These are phyloP conservation scores for Ottelia alismoides DNA, from an alignment of 106 monocot genomes.

Conservation along the genomic window DNA sequence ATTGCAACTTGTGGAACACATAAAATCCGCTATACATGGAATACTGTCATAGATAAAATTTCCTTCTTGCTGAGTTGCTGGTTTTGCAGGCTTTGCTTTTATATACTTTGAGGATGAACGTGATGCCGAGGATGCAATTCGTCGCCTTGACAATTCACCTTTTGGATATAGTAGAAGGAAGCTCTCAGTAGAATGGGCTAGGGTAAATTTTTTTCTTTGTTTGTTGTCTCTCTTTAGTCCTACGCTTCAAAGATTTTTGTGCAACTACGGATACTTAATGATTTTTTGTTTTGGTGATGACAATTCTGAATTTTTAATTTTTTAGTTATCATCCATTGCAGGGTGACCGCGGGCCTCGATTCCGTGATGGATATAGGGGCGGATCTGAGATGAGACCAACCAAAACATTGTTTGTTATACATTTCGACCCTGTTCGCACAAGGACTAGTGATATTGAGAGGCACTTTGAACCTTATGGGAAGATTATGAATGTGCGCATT, in stretches of 20 bases:
- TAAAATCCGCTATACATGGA: too few relatives aligned
- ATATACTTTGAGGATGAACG: slow-evolving; percentile 77
- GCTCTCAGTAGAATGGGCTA: slow-evolving; percentile 80
- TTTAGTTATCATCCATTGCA: too few relatives aligned
- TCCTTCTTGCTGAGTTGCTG: too few relatives aligned
- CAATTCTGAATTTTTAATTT: too few relatives aligned
- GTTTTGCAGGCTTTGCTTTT: slow-evolving; percentile 80
- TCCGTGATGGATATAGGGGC: slow-evolving; percentile 41
- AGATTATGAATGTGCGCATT: slow-evolving; percentile 53
- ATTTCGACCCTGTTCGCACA: slow-evolving; percentile 59
- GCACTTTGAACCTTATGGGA: slow-evolving; percentile 75
- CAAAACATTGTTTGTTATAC: slow-evolving; percentile 68
- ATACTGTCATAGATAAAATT: too few relatives aligned
- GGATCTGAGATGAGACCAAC: slow-evolving; percentile 39
- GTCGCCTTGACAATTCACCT: slow-evolving; percentile 38
- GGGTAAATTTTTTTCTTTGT: slow-evolving; percentile 31
- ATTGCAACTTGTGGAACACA: too few relatives aligned
- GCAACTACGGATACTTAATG: too few relatives aligned
- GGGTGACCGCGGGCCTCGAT: slow-evolving; percentile 51
- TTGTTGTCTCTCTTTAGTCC: not conserved
- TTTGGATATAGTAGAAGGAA: slow-evolving; percentile 60
- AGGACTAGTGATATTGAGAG: slow-evolving; percentile 61
- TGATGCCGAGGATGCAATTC: slow-evolving; percentile 79
- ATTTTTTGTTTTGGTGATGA: too few relatives aligned
- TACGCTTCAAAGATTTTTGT: too few relatives aligned